Conservation (phyloP, 164 flowering plant genomes). For the Magnolia officinalis region DNA sequence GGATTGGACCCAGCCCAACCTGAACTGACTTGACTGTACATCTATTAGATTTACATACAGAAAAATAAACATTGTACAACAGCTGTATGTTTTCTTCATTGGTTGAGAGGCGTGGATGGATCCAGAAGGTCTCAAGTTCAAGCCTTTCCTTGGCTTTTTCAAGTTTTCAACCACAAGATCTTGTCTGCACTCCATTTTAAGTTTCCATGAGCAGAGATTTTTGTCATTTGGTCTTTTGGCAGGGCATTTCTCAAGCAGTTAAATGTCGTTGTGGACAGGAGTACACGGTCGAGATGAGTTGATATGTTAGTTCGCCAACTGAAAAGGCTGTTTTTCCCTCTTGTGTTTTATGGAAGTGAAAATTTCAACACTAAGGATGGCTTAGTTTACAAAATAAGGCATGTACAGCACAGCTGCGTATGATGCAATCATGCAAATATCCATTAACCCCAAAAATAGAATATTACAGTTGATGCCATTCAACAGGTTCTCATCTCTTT, state of each 20-base stretch:
- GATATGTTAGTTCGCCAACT: background rate
- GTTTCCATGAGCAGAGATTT: background rate
- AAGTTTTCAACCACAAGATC: too few species aligned
- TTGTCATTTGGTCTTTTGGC: slow-evolving; percentile 6
- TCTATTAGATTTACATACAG: background rate
- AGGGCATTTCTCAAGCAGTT: slow-evolving; percentile 53
- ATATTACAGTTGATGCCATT: too few species aligned
- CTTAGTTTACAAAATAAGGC: too few species aligned
- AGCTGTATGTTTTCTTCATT: too few species aligned
- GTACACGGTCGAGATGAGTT: slow-evolving; percentile 36
- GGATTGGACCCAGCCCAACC: background rate
- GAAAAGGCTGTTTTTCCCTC: background rate
- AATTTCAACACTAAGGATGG: too few species aligned
- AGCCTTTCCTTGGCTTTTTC: background rate
- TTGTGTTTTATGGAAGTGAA: too few species aligned
- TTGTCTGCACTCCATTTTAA: background rate
- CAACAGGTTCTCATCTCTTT: too few species aligned
- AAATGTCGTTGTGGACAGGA: slow-evolving; percentile 69
- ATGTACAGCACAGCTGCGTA: too few species aligned
- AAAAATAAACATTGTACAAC: too few species aligned
- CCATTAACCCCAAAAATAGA: too few species aligned
- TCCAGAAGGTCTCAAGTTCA: background rate
- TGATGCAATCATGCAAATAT: too few species aligned
- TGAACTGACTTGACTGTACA: background rate
- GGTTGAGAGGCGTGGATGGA: background rate